Conservation (phyloP, 23 red algal genomes). For the Gracilaria domingensis region DNA sequence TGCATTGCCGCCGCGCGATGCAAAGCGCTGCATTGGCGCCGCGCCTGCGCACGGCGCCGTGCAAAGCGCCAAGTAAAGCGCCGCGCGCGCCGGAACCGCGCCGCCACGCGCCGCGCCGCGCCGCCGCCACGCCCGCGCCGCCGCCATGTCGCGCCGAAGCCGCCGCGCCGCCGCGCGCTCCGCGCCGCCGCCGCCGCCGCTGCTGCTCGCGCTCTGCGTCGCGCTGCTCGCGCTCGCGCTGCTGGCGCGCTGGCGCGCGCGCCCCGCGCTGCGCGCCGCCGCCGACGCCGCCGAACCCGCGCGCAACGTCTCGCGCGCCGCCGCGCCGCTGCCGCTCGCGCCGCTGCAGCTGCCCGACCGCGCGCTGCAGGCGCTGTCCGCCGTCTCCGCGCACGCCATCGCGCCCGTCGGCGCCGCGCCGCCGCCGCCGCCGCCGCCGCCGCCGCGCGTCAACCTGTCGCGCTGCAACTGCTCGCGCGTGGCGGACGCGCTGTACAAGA, state of each 20-base stretch:
- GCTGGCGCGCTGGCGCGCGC: background rate
- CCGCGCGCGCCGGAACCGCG: no score
- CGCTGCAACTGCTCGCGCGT: conserved; percentile 45
- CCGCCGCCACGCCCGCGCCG: background rate
- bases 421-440: conserved; percentile 11
- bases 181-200: background rate
- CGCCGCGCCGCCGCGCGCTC: background rate
- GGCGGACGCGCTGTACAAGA: conserved; percentile 39
- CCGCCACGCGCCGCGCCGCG: background rate
- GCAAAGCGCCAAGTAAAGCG: no score
- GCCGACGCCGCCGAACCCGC: background rate
- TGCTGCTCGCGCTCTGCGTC: background rate
- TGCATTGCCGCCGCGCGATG: no score
- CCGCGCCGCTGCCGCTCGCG: background rate
- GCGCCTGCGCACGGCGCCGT: no score
- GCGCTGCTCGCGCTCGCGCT: background rate
- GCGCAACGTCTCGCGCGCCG: background rate
- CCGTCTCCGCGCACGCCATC: background rate
- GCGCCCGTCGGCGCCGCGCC: background rate
- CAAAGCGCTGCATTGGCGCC: no score
- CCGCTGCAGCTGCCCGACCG: background rate
- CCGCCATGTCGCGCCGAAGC: background rate
- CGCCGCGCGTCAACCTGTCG: background rate
- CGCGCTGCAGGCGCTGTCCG: conserved; percentile 16
- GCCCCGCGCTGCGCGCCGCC: background rate